Evolutionary conservation across 179 eudicot genomes (phyloP), one percentile per base, ranked within the genome.

Genomic region (Pouteria campechiana): DNA sequence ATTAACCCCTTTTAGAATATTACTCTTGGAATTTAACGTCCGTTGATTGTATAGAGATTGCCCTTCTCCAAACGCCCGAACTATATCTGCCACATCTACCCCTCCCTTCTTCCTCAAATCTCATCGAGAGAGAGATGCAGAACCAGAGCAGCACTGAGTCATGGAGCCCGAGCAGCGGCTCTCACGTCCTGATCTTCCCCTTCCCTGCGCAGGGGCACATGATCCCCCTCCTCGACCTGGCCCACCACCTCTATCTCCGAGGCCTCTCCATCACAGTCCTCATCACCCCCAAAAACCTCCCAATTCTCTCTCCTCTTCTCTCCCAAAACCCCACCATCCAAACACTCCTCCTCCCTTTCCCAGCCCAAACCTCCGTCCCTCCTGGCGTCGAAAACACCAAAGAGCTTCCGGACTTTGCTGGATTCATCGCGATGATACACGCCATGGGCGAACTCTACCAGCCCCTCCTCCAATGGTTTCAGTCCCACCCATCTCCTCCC

Each of bases 161-260:
- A 18, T 33, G 2, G 16, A 33, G 9, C 46, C 25, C 40, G 21
- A 7, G 21, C 39, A 21, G 13, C 25, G 13, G 40, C 17, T 19
- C 55, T 5, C 81, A 67, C 32, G 36, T 70, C 35, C 48, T 74
- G 4, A 27, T 70, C 5, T 44, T 62, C 28, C 77, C 77, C 13
- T 70, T 55, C 52, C 71, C 77, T 13, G 68, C 77, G 3, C 71
- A 61, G 25, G 77, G 81, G 18, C 81, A 74, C 35, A 63, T 74
- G 39, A 74, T 70, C 39, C 69, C 77, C 2, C 22, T 74, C 16
- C 51, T 74, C 1, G 77, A 74, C 36, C 66, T 74, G 2, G 60
- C 74, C 25, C 76, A 51, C 53, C 66, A 58, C 32, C 61, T 74
- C 19, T 48, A 58, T 25, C 6, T 37, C 54, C 59, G 72, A 12